These are phyloP conservation scores for Triticum urartu DNA, from an alignment of 176 grass and related monocot species.

Conservation along the genomic window DNA sequence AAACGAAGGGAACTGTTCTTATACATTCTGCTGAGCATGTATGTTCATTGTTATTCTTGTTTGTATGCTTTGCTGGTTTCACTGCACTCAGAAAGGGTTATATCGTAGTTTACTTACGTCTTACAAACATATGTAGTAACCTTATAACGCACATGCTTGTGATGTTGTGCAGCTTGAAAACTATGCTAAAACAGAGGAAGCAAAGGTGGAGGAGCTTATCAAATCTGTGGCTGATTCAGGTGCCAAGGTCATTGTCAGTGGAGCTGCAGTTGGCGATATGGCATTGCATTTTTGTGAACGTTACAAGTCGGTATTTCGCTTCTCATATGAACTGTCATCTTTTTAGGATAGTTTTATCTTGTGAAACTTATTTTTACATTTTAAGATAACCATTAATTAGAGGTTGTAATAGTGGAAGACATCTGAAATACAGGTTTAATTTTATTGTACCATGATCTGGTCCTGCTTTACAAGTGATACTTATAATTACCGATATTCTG, in stretches of 20 bases:
- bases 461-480: neutral
- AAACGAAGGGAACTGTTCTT: slow-evolving; percentile 97
- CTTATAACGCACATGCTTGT: slow-evolving; percentile 1
- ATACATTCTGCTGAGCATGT: slow-evolving; percentile 96
- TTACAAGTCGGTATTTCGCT: slow-evolving; percentile 71
- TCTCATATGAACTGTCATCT: slow-evolving; percentile 7
- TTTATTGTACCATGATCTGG: neutral
- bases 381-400: neutral
- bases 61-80: neutral
- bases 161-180: slow-evolving; percentile 75
- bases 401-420: neutral
- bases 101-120: neutral
- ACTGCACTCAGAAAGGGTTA: neutral
- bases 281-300: slow-evolving; percentile 98
- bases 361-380: neutral
- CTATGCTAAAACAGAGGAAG: slow-evolving; percentile 96
- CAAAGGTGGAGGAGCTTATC: slow-evolving; percentile 95
- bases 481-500: slow-evolving; percentile 25
- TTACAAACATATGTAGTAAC: neutral
- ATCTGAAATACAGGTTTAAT: neutral
- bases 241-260: slow-evolving; percentile 95
- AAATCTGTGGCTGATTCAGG: slow-evolving; percentile 93
- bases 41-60: neutral
- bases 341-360: neutral
- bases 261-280: slow-evolving; percentile 97